These are phyloP conservation scores for Talinum fruticosum DNA, from an alignment of 148 eudicot genomes.

Conservation along the genomic window DNA sequence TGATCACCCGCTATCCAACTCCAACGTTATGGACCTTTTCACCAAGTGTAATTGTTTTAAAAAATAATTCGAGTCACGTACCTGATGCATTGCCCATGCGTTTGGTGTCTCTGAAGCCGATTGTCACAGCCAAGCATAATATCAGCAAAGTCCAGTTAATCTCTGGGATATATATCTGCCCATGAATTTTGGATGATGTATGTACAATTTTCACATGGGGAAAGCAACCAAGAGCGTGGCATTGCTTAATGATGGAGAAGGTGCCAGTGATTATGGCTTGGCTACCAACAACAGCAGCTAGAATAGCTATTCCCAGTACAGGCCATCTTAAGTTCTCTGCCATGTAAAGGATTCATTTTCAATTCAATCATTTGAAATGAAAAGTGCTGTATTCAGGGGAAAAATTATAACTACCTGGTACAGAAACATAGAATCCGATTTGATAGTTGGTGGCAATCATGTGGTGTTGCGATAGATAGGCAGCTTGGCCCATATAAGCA, in stretches of 20 bases:
- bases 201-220: conserved; percentile 88
- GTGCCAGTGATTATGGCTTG: conserved; percentile 98
- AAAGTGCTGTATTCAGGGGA: neutral
- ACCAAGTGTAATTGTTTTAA: too few species aligned
- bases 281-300: conserved; percentile 97
- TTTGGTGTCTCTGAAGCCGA: conserved; percentile 89
- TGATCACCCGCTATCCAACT: too few species aligned
- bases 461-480: conserved; percentile 85
- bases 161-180: conserved; percentile 94
- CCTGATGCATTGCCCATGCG: conserved; percentile 96
- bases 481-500: conserved; percentile 99
- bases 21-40: too few species aligned
- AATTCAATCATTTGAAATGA: neutral
- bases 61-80: conserved; percentile 19
- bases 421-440: conserved; percentile 92
- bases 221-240: conserved; percentile 87
- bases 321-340: conserved; percentile 92
- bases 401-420: conserved; percentile 54
- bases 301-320: conserved; percentile 76
- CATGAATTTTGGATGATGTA: conserved; percentile 82
- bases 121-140: conserved; percentile 81
- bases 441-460: conserved; percentile 38
- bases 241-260: conserved; percentile 93
- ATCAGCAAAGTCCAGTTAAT: conserved; percentile 90
- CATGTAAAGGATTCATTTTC: neutral